Evolutionary conservation across 305 asterid genomes (phyloP).

Genomic region (Euphrasia arctica): DNA sequence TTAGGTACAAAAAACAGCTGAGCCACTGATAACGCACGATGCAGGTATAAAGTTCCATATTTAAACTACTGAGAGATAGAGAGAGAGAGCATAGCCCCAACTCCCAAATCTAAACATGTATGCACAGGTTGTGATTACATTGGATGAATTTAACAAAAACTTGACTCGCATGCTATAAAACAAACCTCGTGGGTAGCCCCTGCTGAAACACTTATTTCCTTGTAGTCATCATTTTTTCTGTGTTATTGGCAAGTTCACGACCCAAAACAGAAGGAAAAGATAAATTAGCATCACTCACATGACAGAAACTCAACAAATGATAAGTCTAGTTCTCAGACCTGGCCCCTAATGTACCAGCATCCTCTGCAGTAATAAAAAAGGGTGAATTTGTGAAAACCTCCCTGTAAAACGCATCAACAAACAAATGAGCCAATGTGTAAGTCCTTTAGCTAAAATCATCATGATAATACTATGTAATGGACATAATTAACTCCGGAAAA

Average conservation of each 20-base stretch:
- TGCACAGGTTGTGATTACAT: neutral
- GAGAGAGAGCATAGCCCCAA: neutral
- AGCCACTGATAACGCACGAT: neutral
- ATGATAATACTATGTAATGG: conserved; percentile 2
- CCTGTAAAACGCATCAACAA: conserved; percentile 45
- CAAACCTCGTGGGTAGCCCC: conserved; percentile 86
- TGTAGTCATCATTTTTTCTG: conserved; percentile 73
- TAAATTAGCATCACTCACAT: conserved; percentile 6
- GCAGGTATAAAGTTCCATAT: conserved; percentile 2
- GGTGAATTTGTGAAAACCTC: conserved; percentile 89
- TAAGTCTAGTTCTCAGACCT: conserved; percentile 47
- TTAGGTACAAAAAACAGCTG: conserved; percentile 22
- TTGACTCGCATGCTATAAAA: conserved; percentile 21
- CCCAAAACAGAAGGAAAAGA: conserved; percentile 16
- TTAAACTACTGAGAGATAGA: conserved; percentile 14
- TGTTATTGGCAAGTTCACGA: conserved; percentile 14
- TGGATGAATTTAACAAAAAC: conserved; percentile 18
- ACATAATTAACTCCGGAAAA: conserved; percentile 4
- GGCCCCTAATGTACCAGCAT: conserved; percentile 67
- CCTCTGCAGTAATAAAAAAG: conserved; percentile 84
- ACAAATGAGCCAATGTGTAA: conserved; percentile 15
- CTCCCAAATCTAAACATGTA: neutral
- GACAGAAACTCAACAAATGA: conserved; percentile 29
- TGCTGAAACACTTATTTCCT: conserved; percentile 76
- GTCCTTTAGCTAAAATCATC: conserved; percentile 4